These are phyloP conservation scores for Eucalyptus pauciflora DNA, from an alignment of 345 rosid genomes.

Conservation along the genomic window DNA sequence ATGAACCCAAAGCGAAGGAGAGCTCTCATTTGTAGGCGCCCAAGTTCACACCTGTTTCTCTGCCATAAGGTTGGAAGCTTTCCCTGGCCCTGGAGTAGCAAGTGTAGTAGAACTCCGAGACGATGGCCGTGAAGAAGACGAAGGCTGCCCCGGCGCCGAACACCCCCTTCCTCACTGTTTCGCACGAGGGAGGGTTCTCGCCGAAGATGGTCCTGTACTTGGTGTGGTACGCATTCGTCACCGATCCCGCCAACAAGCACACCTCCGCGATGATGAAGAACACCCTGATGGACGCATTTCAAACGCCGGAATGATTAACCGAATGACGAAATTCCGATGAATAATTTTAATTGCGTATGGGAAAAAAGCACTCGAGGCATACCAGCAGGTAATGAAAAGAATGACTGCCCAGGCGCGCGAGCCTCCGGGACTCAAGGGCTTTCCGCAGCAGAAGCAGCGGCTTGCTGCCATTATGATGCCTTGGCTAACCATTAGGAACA, in stretches of 20 bases:
- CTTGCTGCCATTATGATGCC: constrained; percentile 78
- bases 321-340: background rate
- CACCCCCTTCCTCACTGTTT: constrained; percentile 78
- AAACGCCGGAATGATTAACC: background rate
- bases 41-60: constrained; percentile 43
- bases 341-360: background rate
- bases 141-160: constrained; percentile 93
- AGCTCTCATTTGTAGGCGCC: constrained; percentile 41
- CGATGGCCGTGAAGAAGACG: constrained; percentile 54
- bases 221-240: constrained; percentile 85
- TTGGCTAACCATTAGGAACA: constrained; percentile 65
- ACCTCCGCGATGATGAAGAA: constrained; percentile 76
- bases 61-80: constrained; percentile 35
- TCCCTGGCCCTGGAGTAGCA: constrained; percentile 61
- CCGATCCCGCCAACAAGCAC: constrained; percentile 80
- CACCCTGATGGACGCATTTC: constrained; percentile 33
- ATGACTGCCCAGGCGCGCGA: constrained; percentile 81
- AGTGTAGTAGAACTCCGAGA: constrained; percentile 70
- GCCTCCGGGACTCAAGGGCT: constrained; percentile 67
- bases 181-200: constrained; percentile 61
- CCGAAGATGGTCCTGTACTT: constrained; percentile 60
- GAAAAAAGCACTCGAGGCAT: background rate
- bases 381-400: constrained; percentile 89
- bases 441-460: constrained; percentile 92
- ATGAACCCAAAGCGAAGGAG: background rate